Evolutionary conservation across 2,329 filamentous ascomycete genomes (phyloP).

Genomic region (Scedosporium apiospermum): DNA sequence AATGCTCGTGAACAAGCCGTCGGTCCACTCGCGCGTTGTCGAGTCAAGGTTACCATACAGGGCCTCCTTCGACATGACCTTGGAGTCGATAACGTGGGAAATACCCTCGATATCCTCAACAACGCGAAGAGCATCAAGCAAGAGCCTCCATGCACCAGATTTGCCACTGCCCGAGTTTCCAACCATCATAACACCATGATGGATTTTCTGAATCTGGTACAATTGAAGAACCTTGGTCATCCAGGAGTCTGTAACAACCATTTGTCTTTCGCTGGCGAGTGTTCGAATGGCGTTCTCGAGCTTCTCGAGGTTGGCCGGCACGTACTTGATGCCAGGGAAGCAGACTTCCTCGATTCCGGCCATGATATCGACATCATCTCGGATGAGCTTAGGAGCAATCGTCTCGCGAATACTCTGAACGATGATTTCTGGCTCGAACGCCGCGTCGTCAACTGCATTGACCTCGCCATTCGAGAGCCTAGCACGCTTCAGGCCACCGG

Average conservation of each 20-base stretch:
- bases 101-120: slow-evolving; percentile 90
- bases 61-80: slow-evolving; percentile 99
- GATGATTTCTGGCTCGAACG: slow-evolving; percentile 92
- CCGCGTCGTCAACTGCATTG: slow-evolving; percentile 12
- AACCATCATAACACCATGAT: slow-evolving; percentile 99
- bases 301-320: slow-evolving; percentile 75
- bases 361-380: slow-evolving; percentile 84
- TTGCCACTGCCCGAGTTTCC: slow-evolving; percentile 97
- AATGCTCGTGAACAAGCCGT: slow-evolving; percentile 96
- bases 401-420: slow-evolving; percentile 98
- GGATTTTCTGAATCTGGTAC: slow-evolving; percentile 95
- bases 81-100: slow-evolving; percentile 95
- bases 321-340: slow-evolving; percentile 89
- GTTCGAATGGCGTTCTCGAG: slow-evolving; percentile 74
- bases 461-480: slow-evolving; percentile 49
- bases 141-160: slow-evolving; percentile 85
- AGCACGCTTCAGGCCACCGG: slow-evolving; percentile 85
- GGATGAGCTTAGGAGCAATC: slow-evolving; percentile 94
- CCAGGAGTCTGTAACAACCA: slow-evolving; percentile 90
- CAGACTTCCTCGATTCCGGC: slow-evolving; percentile 69
- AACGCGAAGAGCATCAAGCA: slow-evolving; percentile 82
- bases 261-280: slow-evolving; percentile 74
- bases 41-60: slow-evolving; percentile 93
- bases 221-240: slow-evolving; percentile 95
- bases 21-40: slow-evolving; percentile 97